Percentiles rank a stretch among this genome's conserved stretches.
Evolutionary conservation across 2,329 filamentous ascomycete species (phyloP).

Genomic region (Aschersonia sp.): DNA sequence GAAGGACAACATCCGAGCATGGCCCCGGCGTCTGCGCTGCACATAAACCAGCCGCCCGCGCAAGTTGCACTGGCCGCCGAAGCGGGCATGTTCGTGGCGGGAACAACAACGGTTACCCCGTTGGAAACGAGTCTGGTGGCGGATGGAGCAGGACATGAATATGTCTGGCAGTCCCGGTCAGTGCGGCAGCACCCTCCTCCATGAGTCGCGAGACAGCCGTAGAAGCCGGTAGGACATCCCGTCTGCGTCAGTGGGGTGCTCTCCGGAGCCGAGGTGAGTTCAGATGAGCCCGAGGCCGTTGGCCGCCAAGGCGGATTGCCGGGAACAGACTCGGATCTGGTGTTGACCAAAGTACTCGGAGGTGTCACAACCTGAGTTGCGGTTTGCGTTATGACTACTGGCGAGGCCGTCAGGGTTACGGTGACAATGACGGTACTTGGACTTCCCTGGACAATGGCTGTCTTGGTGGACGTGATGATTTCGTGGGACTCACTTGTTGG

Average conservation of each 20-base stretch:
- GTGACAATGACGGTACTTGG: slow-evolving; percentile 27
- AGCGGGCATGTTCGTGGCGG: slow-evolving; percentile 31
- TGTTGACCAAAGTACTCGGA: slow-evolving; percentile 21
- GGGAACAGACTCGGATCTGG: slow-evolving; percentile 18
- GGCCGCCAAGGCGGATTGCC: slow-evolving; percentile 33
- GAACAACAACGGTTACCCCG: slow-evolving; percentile 58
- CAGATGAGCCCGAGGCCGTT: slow-evolving; percentile 3
- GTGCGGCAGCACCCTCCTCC: slow-evolving; percentile 79
- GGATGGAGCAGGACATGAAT: slow-evolving; percentile 53
- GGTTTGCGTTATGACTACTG: slow-evolving; percentile 22
- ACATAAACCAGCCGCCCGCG: slow-evolving; percentile 68
- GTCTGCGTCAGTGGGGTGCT: slow-evolving; percentile 22
- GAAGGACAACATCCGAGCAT: slow-evolving; percentile 74
- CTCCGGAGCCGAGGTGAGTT: slow-evolving; percentile 20
- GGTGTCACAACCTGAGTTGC: slow-evolving; percentile 1
- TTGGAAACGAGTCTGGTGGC: slow-evolving; percentile 51
- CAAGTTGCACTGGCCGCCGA: slow-evolving; percentile 38
- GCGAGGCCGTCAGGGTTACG: slow-evolving; percentile 20
- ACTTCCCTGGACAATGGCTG: slow-evolving; percentile 19
- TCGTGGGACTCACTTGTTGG: slow-evolving; percentile 7
- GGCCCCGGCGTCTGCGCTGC: slow-evolving; percentile 37
- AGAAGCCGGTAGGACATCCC: slow-evolving; percentile 76
- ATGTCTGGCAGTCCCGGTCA: slow-evolving; percentile 69
- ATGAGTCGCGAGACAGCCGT: slow-evolving; percentile 73
- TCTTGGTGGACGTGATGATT: slow-evolving; percentile 24